A percentile compares a stretch with the other conserved stretches of the same genome.
Conservation (phyloP, 352 stramenopile genomes). For the Pythium apleroticum region DNA sequence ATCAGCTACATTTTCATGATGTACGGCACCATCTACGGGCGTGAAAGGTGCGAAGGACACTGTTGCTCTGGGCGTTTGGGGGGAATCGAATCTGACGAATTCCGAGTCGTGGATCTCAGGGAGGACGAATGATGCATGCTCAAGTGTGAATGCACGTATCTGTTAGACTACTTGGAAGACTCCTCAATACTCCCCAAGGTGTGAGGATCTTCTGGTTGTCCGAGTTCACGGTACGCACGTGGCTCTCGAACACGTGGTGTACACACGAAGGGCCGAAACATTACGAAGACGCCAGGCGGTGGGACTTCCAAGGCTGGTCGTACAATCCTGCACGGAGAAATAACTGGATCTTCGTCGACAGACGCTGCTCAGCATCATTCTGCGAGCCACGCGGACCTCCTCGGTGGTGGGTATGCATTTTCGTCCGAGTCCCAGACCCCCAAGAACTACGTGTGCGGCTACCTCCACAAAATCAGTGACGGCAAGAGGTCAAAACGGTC, state of each 20-base stretch:
- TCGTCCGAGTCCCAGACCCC: constrained; percentile 77
- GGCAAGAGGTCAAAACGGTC: constrained; percentile 81
- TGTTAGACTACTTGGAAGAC: constrained; percentile 66
- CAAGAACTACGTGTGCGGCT: constrained; percentile 81
- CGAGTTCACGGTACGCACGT: not conserved
- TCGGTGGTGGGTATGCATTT: constrained; percentile 57
- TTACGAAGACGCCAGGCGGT: constrained; percentile 73
- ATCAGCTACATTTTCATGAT: constrained; percentile 88
- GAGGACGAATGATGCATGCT: constrained; percentile 59
- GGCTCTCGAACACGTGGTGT: constrained; percentile 44
- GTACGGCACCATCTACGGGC: constrained; percentile 75
- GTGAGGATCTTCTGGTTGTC: not conserved
- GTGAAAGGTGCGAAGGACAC: constrained; percentile 45
- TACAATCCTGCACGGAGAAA: constrained; percentile 75
- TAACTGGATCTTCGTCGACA: constrained; percentile 33
- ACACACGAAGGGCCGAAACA: constrained; percentile 74
- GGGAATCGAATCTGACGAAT: not conserved
- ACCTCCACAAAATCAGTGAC: constrained; percentile 85
- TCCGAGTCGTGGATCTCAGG: constrained; percentile 22
- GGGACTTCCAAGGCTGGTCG: constrained; percentile 76
- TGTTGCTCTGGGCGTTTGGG: not conserved
- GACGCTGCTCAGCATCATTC: not conserved
- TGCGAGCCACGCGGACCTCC: constrained; percentile 25
- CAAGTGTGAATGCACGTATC: constrained; percentile 67
- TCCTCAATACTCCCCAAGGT: constrained; percentile 69